These are phyloP conservation scores for Colletotrichum sp. DNA, from an alignment of 2,329 filamentous ascomycete genomes.

Conservation along the genomic window DNA sequence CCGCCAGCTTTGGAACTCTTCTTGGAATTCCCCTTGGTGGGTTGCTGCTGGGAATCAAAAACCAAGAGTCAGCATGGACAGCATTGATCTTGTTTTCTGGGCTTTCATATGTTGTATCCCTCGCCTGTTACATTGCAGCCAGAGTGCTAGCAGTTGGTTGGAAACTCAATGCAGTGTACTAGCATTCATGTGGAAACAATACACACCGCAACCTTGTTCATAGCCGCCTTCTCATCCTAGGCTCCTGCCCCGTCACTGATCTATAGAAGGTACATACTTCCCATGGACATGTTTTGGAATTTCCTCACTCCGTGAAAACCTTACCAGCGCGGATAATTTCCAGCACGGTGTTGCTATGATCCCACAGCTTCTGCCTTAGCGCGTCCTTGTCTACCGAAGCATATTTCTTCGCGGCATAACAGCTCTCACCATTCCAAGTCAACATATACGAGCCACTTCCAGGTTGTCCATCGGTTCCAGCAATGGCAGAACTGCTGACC, in stretches of 20 bases:
- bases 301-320: background rate
- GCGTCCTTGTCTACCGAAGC: background rate
- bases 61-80: conserved; percentile 35
- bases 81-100: conserved; percentile 44
- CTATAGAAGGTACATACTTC: accelerated
- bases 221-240: background rate
- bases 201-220: background rate
- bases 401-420: background rate
- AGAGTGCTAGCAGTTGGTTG: conserved; percentile 42
- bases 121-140: conserved; percentile 35
- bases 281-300: background rate
- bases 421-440: background rate
- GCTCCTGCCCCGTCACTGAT: background rate
- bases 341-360: background rate
- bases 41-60: conserved; percentile 32
- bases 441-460: background rate
- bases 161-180: conserved; percentile 16
- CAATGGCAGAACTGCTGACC: background rate
- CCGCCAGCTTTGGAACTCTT: background rate
- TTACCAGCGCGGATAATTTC: background rate
- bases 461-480: background rate
- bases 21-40: background rate
- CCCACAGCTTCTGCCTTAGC: background rate
- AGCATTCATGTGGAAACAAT: background rate
- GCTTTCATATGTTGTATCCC: conserved; percentile 34